phyloP scores from a whole-genome alignment of 495 filamentous ascomycete species.

The Lepidopterella palustris region DNA sequence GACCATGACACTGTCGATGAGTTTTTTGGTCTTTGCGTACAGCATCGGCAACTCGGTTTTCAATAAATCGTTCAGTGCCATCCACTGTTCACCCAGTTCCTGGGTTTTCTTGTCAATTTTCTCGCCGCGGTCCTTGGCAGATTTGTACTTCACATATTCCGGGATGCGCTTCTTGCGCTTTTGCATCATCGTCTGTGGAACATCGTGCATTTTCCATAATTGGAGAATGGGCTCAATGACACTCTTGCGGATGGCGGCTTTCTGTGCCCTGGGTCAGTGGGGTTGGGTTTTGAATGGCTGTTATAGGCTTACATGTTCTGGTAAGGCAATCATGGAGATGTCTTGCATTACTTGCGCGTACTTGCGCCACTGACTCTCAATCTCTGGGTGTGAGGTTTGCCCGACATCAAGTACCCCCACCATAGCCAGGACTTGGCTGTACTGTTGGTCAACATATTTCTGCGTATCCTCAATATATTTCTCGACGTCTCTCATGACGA shows the following conservation, averaged over 20 bases:
- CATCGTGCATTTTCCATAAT: constrained; percentile 67
- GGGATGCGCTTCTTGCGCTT: constrained; percentile 84
- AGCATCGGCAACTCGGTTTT: constrained; percentile 89
- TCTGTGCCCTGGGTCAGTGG: constrained; percentile 41
- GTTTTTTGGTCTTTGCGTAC: constrained; percentile 65
- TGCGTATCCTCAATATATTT: constrained; percentile 70
- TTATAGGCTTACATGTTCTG: constrained; percentile 71
- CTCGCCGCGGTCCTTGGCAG: constrained; percentile 68
- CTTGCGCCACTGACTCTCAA: constrained; percentile 86
- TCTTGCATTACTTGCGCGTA: constrained; percentile 77
- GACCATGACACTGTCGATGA: constrained; percentile 68
- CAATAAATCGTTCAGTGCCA: constrained; percentile 81
- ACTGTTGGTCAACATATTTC: constrained; percentile 64
- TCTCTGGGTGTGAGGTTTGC: constrained; percentile 62
- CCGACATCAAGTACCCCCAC: constrained; percentile 56
- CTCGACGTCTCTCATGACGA: constrained; percentile 84
- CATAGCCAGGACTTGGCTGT: constrained; percentile 62
- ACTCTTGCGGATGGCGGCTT: constrained; percentile 66
- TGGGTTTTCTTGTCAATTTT: constrained; percentile 73
- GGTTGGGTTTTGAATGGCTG: background rate
- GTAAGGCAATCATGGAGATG: constrained; percentile 66
- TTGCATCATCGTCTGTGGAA: constrained; percentile 74
- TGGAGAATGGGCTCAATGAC: constrained; percentile 83
- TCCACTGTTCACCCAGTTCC: constrained; percentile 78
- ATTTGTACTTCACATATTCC: constrained; percentile 79